Evolutionary conservation across 805 yeast genomes (phyloP), one percentile per base, ranked within the genome.

Genomic region (Schizosaccharomyces pombe): DNA sequence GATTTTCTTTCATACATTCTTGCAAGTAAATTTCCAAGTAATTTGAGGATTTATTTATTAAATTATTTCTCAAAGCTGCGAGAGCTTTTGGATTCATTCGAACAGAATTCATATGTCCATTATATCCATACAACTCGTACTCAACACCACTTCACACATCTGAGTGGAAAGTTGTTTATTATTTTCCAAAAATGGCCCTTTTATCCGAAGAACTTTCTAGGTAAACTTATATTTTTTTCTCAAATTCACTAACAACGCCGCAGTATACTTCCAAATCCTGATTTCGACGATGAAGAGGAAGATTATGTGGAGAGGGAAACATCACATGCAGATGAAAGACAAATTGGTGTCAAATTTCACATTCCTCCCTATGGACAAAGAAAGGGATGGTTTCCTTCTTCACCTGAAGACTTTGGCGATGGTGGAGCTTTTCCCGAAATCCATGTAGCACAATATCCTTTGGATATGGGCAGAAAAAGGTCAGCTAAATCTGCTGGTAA

Each of bases 371-470:
- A 64, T 49, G 66, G 67, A 19, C 34, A 58, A 33, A 47, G 57
- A 24, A 51, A 47, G n/a, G 61, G 60, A 19, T 64, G 67, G 66
- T 53, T 57, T 33, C 67, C 67, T 3, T 47, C 54, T 9, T 26
- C 56, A 1, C 56, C 37, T 9, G 61, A 57, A 11, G 67, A 64
- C 47, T 64, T 59, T 55, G 66, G 62, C 26, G 67, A 64, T 52
- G 67, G 67, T 28, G 67, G 67, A 19, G 67, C 67, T 54, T 43
- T 57, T 54, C 68, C 68, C 2, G 68, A 65, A 54, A 60, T 65
- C 31, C 60, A 60, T 37, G 56, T 64, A n/a, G 63, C 62, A 1
- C 68, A 65, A 55, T 65, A 65, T 53, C 68, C 68, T 1, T 57
- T 59, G 8, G 62, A 57, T 47, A 62, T 65, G 65, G 68, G 68